Conservation (phyloP, 2,329 filamentous ascomycete species). For the Neonectria ditissima region DNA sequence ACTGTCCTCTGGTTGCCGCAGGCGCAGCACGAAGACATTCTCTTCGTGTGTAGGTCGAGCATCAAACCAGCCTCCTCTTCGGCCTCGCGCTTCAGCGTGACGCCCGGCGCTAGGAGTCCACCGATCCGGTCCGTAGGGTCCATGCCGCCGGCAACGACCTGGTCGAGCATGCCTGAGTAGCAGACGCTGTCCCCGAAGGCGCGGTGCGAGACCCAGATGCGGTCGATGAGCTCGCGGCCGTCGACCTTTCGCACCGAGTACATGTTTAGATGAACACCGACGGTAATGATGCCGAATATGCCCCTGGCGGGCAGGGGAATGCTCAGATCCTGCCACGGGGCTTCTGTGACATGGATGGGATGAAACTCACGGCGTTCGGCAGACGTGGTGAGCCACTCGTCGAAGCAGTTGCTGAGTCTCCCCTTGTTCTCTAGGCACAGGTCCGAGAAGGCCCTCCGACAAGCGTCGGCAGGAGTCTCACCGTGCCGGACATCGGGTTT, state of each 20-base stretch:
- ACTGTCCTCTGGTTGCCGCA: slow-evolving; percentile 23
- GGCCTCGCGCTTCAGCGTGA: slow-evolving; percentile 49
- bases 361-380: slow-evolving; percentile 41
- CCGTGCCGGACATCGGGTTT: slow-evolving; percentile 35
- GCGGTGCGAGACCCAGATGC: slow-evolving; percentile 52
- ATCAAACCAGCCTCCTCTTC: slow-evolving; percentile 49
- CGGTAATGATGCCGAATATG: slow-evolving; percentile 51
- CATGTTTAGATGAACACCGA: slow-evolving; percentile 53
- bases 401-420: slow-evolving; percentile 42
- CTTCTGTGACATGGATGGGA: slow-evolving; percentile 44
- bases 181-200: slow-evolving; percentile 42
- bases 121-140: slow-evolving; percentile 45
- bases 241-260: slow-evolving; percentile 45
- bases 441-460: slow-evolving; percentile 32
- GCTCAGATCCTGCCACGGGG: slow-evolving; percentile 37
- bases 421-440: slow-evolving; percentile 45
- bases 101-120: slow-evolving; percentile 35
- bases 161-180: slow-evolving; percentile 52
- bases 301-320: slow-evolving; percentile 51
- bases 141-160: slow-evolving; percentile 53
- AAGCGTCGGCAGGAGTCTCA: slow-evolving; percentile 24
- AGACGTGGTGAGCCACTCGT: slow-evolving; percentile 41
- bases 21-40: slow-evolving; percentile 23
- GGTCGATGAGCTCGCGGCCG: slow-evolving; percentile 38
- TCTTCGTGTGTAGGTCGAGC: slow-evolving; percentile 40